Evolutionary conservation across 2,329 filamentous ascomycete species (phyloP), one percentile per base, ranked within the genome.

Genomic region (Colletotrichum coccodes): DNA sequence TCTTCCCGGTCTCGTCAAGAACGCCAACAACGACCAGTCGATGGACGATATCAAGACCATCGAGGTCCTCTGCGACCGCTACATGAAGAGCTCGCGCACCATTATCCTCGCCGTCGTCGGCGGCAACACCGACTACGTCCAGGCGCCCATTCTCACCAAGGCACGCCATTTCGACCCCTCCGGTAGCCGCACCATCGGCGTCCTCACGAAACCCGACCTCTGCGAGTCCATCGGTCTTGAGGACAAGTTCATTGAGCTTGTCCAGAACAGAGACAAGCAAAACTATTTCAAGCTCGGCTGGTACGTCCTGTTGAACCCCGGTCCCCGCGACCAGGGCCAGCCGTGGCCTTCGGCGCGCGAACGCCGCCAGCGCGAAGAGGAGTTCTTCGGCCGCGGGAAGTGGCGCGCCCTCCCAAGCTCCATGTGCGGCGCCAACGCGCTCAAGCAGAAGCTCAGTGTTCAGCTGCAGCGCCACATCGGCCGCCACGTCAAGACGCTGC

Each of bases 1-100:
- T 75, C 79, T 91, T 38, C 89, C 89, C 0, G 88, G 89, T 2
- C 78, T 91, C 1, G 85, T 90, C 32, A 81, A 83, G 36, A 85
- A 87, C 9, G 83, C 83, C 71, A 88, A 85, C 70, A 80, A 82
- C 34, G 82, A 86, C 61, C 86, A 89, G 73, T 86, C 85, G 1
- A 79, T 83, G 34, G 78, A 82, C 26, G 87, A 89, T 49, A 86
- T 86, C 62, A 78, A 82, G 68, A 84, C 86, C 3, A 87, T 89
- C 56, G 83, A 86, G 34, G 71, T 80, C 0, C 77, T 90, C 2
- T 86, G 84, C 12, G 84, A 87, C 8, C 80, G 81, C 32, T 88
- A 88, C 76, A 87, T 87, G 85, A 86, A 85, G 79, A 85, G 85
- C 69, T 79, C 84, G 0, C 82, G 86, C 36, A 88, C 85, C 50